A percentile compares a stretch with the other conserved stretches of the same genome.
Conservation (phyloP, 176 grass and related monocot genomes). For the Secale cereale region DNA sequence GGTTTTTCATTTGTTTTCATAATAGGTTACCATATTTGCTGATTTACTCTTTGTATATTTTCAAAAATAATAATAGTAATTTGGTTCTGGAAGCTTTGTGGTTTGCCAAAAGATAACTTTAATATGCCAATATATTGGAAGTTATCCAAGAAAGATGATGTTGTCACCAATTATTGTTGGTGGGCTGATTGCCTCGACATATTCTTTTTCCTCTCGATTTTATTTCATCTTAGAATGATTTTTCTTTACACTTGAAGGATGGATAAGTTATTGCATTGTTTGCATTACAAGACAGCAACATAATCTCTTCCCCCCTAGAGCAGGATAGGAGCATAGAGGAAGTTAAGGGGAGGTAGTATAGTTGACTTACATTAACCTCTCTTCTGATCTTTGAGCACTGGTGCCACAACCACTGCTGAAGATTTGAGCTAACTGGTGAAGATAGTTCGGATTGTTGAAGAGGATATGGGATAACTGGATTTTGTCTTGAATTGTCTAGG, state of each 20-base stretch:
- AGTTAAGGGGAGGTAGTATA: neutral
- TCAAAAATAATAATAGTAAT: neutral
- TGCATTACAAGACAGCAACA: neutral
- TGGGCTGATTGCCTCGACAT: too few species aligned
- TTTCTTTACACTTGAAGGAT: conserved; percentile 3
- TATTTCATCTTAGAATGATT: neutral
- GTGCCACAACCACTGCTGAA: neutral
- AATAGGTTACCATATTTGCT: neutral
- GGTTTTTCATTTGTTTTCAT: neutral
- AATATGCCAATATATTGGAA: neutral
- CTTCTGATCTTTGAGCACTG: neutral
- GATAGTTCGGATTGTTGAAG: neutral
- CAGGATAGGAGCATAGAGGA: neutral
- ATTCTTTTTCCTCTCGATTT: too few species aligned
- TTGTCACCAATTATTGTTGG: neutral
- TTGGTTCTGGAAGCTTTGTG: neutral
- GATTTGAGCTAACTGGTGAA: neutral
- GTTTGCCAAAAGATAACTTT: neutral
- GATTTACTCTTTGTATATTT: neutral
- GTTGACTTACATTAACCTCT: conserved; percentile 22
- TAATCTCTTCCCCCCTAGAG: neutral
- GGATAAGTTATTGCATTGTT: neutral
- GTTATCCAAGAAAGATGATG: neutral
- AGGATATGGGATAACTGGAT: neutral
- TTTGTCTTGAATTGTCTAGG: conserved; percentile 9